Evolutionary conservation across 2,329 filamentous ascomycete species (phyloP), one percentile per base, ranked within the genome.

Genomic region (Zymoseptoria passerinii): DNA sequence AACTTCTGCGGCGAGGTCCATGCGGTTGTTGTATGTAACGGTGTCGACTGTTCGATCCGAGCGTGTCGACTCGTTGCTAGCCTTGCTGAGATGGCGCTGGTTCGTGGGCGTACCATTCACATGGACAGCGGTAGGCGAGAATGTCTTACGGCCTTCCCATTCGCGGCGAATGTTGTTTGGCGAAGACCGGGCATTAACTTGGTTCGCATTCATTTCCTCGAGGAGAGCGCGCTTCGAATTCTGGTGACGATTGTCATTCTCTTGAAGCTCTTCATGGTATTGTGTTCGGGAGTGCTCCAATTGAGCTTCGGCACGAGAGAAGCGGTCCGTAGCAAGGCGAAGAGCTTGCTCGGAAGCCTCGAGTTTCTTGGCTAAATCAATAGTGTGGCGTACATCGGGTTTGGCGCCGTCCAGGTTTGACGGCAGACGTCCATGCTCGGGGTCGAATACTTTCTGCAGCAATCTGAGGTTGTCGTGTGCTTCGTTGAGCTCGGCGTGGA

Each of bases 291-390:
- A 75, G 59, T 94, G 90, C 2, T 84, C 81, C 48, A 97, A 76
- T 70, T 96, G 91, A 19, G 83, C 81, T 74, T 97, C 94, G 5
- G 92, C 91, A 65, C 90, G 89, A 28, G 82, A 80, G 63, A 90
- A 87, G 52, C 86, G 90, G 63, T 94, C 89, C 13, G 86, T 86
- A 57, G 94, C 89, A 20, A 95, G 83, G 23, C 90, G 86, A 28
- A 97, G 81, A 60, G 91, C 91, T 69, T 92, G 88, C 67, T 96
- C 91, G n/a, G 92, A 81, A 55, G 90, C 85, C 67, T 96, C 90
- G 6, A 97, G 81, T 71, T 94, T 90, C 64, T 90, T 85, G 10
- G 90, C 89, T 50, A 97, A 80, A 67, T 95, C 87, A 61, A 95
- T 78, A 20, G 82, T 81, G 59, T 78, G 79, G 1, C 77, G 76